phyloP scores from a whole-genome alignment of 495 filamentous ascomycete genomes.

The Penicillium cosmopolitanum region DNA sequence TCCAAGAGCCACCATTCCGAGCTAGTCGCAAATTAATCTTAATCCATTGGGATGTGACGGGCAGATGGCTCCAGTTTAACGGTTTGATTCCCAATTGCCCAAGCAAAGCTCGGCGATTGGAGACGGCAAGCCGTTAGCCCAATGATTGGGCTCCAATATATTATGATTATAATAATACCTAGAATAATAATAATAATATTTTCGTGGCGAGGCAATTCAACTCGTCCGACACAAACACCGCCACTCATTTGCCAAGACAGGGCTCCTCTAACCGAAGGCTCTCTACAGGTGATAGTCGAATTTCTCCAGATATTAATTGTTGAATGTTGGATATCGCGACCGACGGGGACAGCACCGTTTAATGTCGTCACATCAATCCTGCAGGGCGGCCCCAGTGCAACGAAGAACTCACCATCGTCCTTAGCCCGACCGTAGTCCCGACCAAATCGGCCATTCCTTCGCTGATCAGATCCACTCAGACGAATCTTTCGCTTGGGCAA shows the following conservation, averaged over 20 bases:
- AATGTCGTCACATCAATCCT: slow-evolving; percentile 2
- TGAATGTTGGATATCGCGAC: too few species aligned
- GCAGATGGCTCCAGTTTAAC: neutral
- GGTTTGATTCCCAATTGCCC: neutral
- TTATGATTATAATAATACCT: neutral
- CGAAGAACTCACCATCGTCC: slow-evolving; percentile 7
- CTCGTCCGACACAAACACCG: slow-evolving; percentile 1
- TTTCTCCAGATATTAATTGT: neutral
- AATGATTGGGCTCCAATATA: neutral
- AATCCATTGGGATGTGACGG: too few species aligned
- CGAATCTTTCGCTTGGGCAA: neutral
- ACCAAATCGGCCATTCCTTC: slow-evolving; percentile 17
- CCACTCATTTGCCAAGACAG: neutral
- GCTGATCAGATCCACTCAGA: slow-evolving; percentile 22
- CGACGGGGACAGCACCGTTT: neutral
- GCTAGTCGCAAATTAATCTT: too few species aligned
- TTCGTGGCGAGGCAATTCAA: neutral
- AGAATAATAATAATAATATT: neutral
- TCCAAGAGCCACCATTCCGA: too few species aligned
- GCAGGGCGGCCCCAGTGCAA: slow-evolving; percentile 3
- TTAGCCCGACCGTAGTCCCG: slow-evolving; percentile 11
- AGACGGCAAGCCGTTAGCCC: neutral
- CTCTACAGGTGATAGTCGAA: neutral
- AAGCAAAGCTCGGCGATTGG: neutral
- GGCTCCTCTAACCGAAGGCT: neutral